Evolutionary conservation across 352 stramenopile species (phyloP).

Genomic region (Blastocystis hominis): DNA sequence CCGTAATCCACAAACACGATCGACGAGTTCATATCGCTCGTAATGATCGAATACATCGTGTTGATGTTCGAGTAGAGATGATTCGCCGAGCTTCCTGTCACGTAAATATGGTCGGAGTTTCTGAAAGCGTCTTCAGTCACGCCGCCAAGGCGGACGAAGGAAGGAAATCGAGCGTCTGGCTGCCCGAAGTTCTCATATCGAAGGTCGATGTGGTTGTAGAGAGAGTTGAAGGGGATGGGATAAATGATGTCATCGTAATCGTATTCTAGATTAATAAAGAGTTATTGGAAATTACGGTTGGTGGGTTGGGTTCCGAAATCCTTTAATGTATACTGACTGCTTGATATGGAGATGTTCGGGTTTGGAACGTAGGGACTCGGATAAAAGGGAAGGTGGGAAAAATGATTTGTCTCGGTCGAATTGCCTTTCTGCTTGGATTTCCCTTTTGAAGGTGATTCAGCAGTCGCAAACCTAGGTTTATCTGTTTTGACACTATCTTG

Average conservation of each 20-base stretch:
- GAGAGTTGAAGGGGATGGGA: conserved; percentile 17
- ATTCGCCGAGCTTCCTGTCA: conserved; percentile 21
- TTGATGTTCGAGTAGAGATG: conserved; percentile 6
- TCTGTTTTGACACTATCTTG: no score
- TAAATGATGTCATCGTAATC: background rate
- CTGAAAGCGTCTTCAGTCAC: background rate
- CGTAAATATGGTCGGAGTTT: background rate
- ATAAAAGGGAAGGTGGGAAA: no score
- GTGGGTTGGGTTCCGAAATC: background rate
- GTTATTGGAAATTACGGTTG: background rate
- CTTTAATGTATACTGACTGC: background rate
- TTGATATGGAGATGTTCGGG: no score
- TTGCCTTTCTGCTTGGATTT: no score
- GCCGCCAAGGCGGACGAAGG: background rate
- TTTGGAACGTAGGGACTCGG: no score
- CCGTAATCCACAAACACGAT: conserved; percentile 45
- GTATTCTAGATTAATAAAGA: background rate
- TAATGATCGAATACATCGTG: conserved; percentile 1
- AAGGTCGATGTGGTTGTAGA: background rate
- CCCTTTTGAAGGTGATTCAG: no score
- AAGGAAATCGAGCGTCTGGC: background rate
- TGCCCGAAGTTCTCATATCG: conserved; percentile 8
- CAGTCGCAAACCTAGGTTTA: no score
- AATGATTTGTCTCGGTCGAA: no score
- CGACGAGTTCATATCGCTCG: background rate